These are phyloP conservation scores for Inosperma sp. DNA, from an alignment of 768 basidiomycete species.

Conservation along the genomic window DNA sequence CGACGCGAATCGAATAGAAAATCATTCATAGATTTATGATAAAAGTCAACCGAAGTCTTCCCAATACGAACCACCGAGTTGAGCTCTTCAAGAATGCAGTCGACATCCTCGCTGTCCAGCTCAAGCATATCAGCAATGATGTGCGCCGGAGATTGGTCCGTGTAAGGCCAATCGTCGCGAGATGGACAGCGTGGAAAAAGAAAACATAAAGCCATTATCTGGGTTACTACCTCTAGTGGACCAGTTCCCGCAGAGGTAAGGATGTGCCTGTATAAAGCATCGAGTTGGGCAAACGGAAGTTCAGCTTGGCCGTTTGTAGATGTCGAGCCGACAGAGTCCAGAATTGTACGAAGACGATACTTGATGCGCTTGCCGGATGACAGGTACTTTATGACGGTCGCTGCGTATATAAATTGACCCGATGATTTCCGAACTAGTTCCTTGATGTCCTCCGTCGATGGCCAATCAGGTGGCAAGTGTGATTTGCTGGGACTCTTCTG, in stretches of 20 bases:
- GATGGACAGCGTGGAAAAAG: background rate
- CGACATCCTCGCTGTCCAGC: background rate
- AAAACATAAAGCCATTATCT: background rate
- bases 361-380: background rate
- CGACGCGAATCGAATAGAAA: background rate
- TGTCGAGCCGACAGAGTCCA: background rate
- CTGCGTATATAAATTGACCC: slow-evolving; percentile 12
- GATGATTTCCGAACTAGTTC: slow-evolving; percentile 5
- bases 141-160: background rate
- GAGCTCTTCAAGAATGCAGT: background rate
- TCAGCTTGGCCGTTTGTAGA: too few relatives aligned
- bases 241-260: background rate
- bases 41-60: background rate
- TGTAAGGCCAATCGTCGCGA: background rate
- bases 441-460: background rate
- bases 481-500: background rate
- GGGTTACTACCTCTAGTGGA: background rate
- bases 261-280: background rate
- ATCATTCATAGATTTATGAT: background rate
- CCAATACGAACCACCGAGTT: background rate
- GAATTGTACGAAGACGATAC: background rate
- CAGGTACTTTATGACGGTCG: slow-evolving; percentile 8
- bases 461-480: slow-evolving; percentile 5
- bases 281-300: slow-evolving; percentile 1
- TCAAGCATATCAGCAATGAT: background rate